These are phyloP conservation scores for Straminergon stramineum DNA, from an alignment of 225 moss, liverwort and hornwort genomes.

Conservation along the genomic window DNA sequence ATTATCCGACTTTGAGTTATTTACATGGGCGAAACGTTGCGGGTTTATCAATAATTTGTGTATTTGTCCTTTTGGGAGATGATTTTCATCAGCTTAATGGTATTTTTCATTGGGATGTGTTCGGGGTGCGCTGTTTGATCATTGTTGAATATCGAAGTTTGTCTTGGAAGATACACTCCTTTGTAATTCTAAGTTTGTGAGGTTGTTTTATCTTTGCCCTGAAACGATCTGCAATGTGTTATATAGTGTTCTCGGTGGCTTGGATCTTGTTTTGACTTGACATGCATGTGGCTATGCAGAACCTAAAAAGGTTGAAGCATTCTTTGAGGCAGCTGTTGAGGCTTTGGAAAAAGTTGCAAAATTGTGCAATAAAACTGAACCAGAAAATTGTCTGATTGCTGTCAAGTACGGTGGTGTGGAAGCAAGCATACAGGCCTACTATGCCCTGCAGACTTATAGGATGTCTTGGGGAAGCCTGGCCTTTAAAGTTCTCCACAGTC, in stretches of 20 bases:
- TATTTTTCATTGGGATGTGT: not conserved
- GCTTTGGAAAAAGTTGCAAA: slow-evolving; percentile 36
- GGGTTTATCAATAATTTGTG: not conserved
- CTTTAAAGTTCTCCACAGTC: slow-evolving; percentile 39
- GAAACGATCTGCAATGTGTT: not conserved
- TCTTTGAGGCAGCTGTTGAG: slow-evolving; percentile 30
- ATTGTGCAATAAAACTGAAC: slow-evolving; percentile 38
- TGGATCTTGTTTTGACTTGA: slow-evolving; percentile 1
- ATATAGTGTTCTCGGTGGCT: not conserved
- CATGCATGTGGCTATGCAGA: slow-evolving; percentile 21
- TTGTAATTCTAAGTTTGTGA: not conserved
- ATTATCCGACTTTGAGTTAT: not conserved
- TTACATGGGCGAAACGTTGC: not conserved
- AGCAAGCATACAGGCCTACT: slow-evolving; percentile 57
- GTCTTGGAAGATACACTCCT: not conserved
- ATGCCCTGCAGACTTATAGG: slow-evolving; percentile 45
- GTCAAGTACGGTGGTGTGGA: slow-evolving; percentile 74
- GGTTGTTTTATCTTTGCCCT: not conserved
- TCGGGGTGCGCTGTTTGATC: not conserved
- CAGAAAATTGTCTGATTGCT: slow-evolving; percentile 51
- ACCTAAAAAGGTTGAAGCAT: slow-evolving; percentile 16
- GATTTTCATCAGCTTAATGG: not conserved
- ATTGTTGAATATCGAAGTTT: not conserved
- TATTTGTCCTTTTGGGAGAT: not conserved
- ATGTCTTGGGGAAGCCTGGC: slow-evolving; percentile 29